phyloP scores from a whole-genome alignment of 805 yeast genomes.

The Candida glaebosa region DNA sequence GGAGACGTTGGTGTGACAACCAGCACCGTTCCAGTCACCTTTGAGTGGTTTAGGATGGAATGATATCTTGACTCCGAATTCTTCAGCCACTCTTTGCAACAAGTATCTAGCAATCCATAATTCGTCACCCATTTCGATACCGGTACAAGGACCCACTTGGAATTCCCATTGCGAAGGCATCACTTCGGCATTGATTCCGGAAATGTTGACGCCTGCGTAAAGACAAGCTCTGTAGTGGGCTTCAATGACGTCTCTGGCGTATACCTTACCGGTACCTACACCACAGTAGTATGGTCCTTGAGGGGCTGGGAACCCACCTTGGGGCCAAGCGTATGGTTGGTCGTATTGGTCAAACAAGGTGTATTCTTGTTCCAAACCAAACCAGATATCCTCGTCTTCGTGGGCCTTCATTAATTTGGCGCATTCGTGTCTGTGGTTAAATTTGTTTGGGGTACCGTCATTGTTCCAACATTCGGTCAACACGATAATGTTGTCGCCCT shows the following conservation, averaged over 20 bases:
- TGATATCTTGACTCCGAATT: conserved; percentile 96
- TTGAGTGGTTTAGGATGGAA: conserved; percentile 98
- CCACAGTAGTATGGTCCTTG: conserved; percentile 99
- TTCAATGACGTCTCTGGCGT: conserved; percentile 96
- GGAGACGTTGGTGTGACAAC: conserved; percentile 98
- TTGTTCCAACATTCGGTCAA: conserved; percentile 96
- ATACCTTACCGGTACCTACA: conserved; percentile 98
- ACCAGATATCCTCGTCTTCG: conserved; percentile 82
- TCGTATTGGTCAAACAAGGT: conserved; percentile 91
- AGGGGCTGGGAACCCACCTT: conserved; percentile 99
- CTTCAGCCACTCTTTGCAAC: conserved; percentile 94
- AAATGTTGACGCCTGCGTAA: conserved; percentile 83
- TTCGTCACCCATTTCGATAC: conserved; percentile 96
- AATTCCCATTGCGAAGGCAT: conserved; percentile 99
- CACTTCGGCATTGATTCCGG: conserved; percentile 99
- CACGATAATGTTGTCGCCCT: conserved; percentile 94
- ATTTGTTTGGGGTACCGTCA: conserved; percentile 98
- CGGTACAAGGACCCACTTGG: conserved; percentile 98
- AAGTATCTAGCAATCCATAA: conserved; percentile 95
- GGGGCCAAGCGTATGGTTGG: conserved; percentile 96
- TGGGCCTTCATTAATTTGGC: conserved; percentile 94
- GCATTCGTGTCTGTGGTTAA: conserved; percentile 97
- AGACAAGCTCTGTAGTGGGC: conserved; percentile 99
- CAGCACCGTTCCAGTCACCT: conserved; percentile 99
- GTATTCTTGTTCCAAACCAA: conserved; percentile 98